Percentiles rank a stretch among this genome's conserved stretches.
Conservation (phyloP, 75 land plant species). For the Sequoia sempervirens region DNA sequence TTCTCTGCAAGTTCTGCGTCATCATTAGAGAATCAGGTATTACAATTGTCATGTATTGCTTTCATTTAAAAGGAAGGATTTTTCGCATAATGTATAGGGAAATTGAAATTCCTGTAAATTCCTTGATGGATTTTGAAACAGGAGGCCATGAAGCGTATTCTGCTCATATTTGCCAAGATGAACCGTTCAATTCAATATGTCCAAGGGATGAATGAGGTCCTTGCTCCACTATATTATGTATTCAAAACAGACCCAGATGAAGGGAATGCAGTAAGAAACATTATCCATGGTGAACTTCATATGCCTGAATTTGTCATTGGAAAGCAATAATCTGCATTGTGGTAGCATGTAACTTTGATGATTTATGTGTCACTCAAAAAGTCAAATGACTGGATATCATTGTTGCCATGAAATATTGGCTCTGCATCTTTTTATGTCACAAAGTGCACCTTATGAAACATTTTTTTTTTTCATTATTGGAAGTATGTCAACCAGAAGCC, state of each 20-base stretch:
- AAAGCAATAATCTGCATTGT: constrained; percentile 1
- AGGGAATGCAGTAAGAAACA: constrained; percentile 42
- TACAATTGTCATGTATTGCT: not conserved
- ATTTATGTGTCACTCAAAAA: not conserved
- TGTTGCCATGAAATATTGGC: not conserved
- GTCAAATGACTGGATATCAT: not conserved
- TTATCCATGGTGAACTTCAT: not conserved
- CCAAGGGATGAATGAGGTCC: constrained; percentile 91
- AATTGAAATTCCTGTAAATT: not conserved
- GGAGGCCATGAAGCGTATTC: constrained; percentile 75
- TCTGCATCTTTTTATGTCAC: not conserved
- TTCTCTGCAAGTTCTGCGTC: constrained; percentile 59
- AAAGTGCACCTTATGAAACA: no score
- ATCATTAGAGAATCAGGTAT: constrained; percentile 53
- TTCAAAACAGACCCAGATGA: constrained; percentile 64
- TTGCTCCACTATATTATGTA: constrained; percentile 74
- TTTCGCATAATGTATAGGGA: not conserved
- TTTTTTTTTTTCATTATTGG: not conserved
- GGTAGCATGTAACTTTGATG: not conserved
- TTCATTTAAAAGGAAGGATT: not conserved
- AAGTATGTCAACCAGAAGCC: not conserved
- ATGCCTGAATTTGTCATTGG: not conserved
- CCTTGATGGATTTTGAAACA: constrained; percentile 20
- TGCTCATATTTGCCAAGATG: constrained; percentile 75
- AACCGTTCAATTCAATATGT: constrained; percentile 81